A percentile compares a stretch with the other conserved stretches of the same genome.
phyloP scores from a whole-genome alignment of 2,329 filamentous ascomycete species.

The Alternaria alternata region DNA sequence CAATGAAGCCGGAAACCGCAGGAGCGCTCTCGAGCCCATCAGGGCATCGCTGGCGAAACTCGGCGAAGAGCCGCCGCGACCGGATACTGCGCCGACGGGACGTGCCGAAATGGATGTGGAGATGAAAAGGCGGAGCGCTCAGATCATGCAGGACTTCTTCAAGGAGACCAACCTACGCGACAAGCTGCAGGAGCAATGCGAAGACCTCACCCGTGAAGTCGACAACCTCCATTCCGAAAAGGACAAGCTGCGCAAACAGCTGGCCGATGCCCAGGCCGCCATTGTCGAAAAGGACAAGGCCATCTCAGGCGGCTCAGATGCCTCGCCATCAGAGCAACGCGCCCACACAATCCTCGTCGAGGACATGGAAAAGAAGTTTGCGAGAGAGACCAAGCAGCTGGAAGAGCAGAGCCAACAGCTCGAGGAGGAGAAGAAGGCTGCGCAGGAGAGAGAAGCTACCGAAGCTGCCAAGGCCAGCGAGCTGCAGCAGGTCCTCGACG shows the following conservation, averaged over 20 bases:
- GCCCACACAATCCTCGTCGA: slow-evolving; percentile 39
- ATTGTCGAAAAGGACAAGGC: slow-evolving; percentile 44
- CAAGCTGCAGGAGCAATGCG: slow-evolving; percentile 46
- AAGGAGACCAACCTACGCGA: slow-evolving; percentile 50
- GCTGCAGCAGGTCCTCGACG: slow-evolving; percentile 46
- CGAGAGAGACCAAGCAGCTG: slow-evolving; percentile 43
- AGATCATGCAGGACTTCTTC: slow-evolving; percentile 52
- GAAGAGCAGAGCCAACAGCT: slow-evolving; percentile 44
- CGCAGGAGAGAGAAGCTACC: slow-evolving; percentile 41
- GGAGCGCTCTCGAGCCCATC: slow-evolving; percentile 35
- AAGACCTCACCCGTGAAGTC: slow-evolving; percentile 44
- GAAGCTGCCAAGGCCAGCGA: slow-evolving; percentile 45
- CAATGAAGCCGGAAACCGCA: slow-evolving; percentile 44
- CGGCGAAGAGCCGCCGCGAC: slow-evolving; percentile 37
- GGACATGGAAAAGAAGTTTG: slow-evolving; percentile 49
- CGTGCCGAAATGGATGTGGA: slow-evolving; percentile 43
- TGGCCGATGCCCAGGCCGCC: slow-evolving; percentile 42
- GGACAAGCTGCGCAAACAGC: slow-evolving; percentile 41
- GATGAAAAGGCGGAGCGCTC: slow-evolving; percentile 41
- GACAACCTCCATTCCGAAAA: slow-evolving; percentile 44
- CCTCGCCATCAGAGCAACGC: slow-evolving; percentile 23
- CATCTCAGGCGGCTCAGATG: slow-evolving; percentile 30
- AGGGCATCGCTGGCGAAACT: slow-evolving; percentile 43
- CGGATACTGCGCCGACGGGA: slow-evolving; percentile 45
- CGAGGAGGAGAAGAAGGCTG: slow-evolving; percentile 41